phyloP scores from a whole-genome alignment of 1,139 yeast species.

The Ogataea hybrid region DNA sequence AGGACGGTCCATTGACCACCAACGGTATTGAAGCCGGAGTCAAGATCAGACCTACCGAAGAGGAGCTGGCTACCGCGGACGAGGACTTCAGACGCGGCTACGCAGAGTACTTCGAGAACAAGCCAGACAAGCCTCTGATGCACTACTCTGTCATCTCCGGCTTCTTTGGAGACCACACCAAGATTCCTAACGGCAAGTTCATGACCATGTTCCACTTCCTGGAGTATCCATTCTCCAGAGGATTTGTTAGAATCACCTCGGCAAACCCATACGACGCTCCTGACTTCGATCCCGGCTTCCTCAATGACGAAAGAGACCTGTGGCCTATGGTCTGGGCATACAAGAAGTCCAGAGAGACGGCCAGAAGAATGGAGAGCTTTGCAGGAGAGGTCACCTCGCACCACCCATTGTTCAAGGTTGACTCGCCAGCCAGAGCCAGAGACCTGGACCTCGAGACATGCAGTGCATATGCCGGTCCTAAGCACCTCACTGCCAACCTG shows the following conservation, averaged over 20 bases:
- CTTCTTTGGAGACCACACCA: conserved; percentile 30
- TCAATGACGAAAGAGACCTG: conserved; percentile 27
- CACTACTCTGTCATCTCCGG: conserved; percentile 29
- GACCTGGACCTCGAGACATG: conserved; percentile 26
- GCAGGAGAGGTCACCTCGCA: conserved; percentile 29
- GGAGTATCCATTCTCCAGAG: conserved; percentile 31
- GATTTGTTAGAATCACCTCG: conserved; percentile 22
- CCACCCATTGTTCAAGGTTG: conserved; percentile 24
- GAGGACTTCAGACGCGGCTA: conserved; percentile 24
- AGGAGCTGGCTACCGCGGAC: conserved; percentile 26
- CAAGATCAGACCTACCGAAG: conserved; percentile 29
- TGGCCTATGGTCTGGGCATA: conserved; percentile 30
- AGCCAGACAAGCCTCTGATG: conserved; percentile 30
- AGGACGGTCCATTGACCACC: conserved; percentile 29
- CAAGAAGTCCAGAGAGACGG: conserved; percentile 29
- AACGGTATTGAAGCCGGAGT: conserved; percentile 31
- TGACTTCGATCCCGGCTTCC: conserved; percentile 28
- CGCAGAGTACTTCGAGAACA: conserved; percentile 26
- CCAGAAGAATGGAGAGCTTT: conserved; percentile 27
- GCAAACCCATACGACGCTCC: conserved; percentile 26
- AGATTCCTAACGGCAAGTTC: conserved; percentile 27
- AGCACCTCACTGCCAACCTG: conserved; percentile 24
- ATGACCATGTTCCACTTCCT: conserved; percentile 29
- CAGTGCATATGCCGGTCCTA: conserved; percentile 25
- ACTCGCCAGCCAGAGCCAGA: conserved; percentile 27